Conservation (phyloP, 2,329 filamentous ascomycete species). For the Cladophialophora psammophila region DNA sequence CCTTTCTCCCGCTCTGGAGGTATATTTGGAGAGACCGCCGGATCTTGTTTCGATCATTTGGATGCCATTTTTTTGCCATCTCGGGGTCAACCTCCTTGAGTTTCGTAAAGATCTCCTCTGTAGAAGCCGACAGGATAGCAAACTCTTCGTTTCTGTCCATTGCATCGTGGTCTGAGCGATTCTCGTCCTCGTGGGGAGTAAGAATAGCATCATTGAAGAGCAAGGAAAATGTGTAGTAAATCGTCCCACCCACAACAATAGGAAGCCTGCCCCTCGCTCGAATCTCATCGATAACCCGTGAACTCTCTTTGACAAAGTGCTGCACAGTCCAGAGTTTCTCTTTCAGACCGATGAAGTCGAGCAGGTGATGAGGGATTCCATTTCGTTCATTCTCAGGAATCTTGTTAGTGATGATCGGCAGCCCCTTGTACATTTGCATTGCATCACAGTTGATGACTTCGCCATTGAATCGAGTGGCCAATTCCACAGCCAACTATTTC, state of each 20-base stretch:
- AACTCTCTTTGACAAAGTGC: conserved; percentile 75
- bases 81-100: conserved; percentile 82
- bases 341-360: conserved; percentile 77
- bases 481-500: conserved; percentile 80
- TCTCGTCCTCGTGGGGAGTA: conserved; percentile 40
- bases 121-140: conserved; percentile 75
- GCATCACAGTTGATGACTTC: conserved; percentile 98
- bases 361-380: conserved; percentile 84
- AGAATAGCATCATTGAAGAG: conserved; percentile 79
- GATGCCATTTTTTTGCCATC: conserved; percentile 94
- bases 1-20: conserved; percentile 78
- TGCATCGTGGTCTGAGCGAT: conserved; percentile 40
- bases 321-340: conserved; percentile 85
- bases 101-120: conserved; percentile 74
- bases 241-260: conserved; percentile 90
- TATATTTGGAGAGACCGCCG: conserved; percentile 88
- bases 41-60: conserved; percentile 90
- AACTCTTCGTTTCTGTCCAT: conserved; percentile 42
- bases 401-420: conserved; percentile 96
- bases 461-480: conserved; percentile 83
- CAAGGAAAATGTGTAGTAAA: conserved; percentile 91
- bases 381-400: conserved; percentile 76
- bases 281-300: conserved; percentile 77
- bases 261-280: conserved; percentile 78
- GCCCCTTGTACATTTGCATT: conserved; percentile 93